phyloP scores from a whole-genome alignment of 2,329 filamentous ascomycete species.

The Talaromyces rugulosus region DNA sequence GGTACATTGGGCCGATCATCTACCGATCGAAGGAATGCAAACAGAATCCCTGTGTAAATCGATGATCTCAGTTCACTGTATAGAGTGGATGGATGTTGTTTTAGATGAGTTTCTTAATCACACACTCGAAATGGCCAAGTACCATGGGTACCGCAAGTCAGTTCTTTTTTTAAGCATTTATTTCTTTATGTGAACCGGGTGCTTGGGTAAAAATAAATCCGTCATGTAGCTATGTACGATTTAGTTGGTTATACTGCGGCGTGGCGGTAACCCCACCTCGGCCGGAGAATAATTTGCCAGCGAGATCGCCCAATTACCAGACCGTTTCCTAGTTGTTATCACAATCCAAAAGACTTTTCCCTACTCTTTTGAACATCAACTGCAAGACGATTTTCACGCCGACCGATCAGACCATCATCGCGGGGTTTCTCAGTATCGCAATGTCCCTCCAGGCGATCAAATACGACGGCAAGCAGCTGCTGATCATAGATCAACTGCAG shows the following conservation, averaged over 20 bases:
- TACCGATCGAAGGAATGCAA: not conserved
- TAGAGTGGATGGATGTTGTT: not conserved
- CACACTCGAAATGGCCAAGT: not conserved
- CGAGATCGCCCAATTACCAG: not conserved
- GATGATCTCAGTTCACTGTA: not conserved
- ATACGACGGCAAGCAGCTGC: constrained; percentile 52
- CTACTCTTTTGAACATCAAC: not conserved
- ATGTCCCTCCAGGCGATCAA: constrained; percentile 60
- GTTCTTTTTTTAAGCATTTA: not conserved
- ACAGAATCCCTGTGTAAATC: not conserved
- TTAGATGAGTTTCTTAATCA: not conserved
- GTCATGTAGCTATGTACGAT: not conserved
- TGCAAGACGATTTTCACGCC: not conserved
- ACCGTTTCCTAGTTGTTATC: not conserved
- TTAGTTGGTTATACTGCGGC: not conserved
- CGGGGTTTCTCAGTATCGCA: not conserved
- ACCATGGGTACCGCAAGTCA: not conserved
- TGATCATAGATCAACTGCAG: constrained; percentile 61
- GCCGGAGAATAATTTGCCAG: not conserved
- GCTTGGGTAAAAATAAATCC: not conserved
- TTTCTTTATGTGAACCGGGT: not conserved
- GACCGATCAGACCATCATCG: not conserved
- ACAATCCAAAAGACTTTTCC: not conserved
- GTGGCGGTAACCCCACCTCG: not conserved
- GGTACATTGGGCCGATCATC: not conserved